A percentile compares a stretch with the other conserved stretches of the same genome.
Conservation (phyloP, 441 rosid genomes). For the Populus hybrid region DNA sequence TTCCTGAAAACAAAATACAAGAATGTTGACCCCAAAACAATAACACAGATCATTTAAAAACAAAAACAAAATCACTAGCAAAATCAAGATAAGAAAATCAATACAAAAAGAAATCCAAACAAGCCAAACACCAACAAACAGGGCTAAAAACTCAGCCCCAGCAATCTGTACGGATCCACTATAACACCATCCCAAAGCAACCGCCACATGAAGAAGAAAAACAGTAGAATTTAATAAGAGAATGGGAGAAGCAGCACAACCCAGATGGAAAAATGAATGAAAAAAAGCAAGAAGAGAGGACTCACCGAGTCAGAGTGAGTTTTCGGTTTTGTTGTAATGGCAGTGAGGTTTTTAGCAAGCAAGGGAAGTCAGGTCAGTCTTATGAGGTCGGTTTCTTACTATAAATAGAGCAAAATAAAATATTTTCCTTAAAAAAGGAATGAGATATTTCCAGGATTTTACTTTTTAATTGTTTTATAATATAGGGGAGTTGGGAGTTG, state of each 20-base stretch:
- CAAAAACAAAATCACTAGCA: neutral
- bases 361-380: neutral
- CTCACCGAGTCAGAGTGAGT: constrained; percentile 28
- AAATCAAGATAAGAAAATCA: constrained; percentile 7
- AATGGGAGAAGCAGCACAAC: constrained; percentile 26
- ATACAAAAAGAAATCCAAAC: constrained; percentile 1
- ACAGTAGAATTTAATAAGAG: constrained; percentile 16
- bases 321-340: neutral
- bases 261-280: constrained; percentile 27
- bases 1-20: constrained; percentile 15
- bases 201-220: constrained; percentile 16
- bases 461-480: neutral
- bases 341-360: constrained; percentile 11
- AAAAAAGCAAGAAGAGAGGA: constrained; percentile 19
- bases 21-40: constrained; percentile 16
- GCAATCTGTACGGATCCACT: constrained; percentile 20
- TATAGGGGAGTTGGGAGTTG: neutral
- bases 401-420: neutral
- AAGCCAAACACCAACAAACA: constrained; percentile 16
- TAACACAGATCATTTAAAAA: constrained; percentile 7
- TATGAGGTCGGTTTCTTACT: neutral
- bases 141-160: constrained; percentile 12
- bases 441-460: neutral
- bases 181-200: constrained; percentile 18
- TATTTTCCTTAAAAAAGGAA: neutral